Evolutionary conservation across 345 rosid genomes (phyloP).

Genomic region (Sonneratia caseolaris): DNA sequence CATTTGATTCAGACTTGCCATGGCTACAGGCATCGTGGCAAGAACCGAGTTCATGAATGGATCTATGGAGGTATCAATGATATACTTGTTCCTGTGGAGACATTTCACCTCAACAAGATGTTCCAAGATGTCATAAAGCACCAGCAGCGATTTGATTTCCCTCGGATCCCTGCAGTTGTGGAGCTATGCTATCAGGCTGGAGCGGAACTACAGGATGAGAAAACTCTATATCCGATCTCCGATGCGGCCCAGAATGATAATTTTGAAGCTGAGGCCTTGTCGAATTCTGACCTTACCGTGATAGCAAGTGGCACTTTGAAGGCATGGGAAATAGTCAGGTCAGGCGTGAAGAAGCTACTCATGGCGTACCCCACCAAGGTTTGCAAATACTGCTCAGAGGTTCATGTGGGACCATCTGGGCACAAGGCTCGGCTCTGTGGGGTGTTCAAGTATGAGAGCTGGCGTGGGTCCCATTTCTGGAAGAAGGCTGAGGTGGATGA

Average conservation of each 20-base stretch:
- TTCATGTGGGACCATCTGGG: conserved; percentile 79
- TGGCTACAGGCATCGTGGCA: conserved; percentile 51
- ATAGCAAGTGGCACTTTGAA: conserved; percentile 47
- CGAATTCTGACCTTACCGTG: conserved; percentile 26
- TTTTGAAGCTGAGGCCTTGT: conserved; percentile 29
- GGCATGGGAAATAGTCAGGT: conserved; percentile 67
- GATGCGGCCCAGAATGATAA: conserved; percentile 11
- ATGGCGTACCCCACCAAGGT: conserved; percentile 64
- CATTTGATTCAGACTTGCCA: conserved; percentile 72
- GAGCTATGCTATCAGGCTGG: conserved; percentile 92
- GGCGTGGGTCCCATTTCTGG: conserved; percentile 75
- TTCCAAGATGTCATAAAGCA: conserved; percentile 62
- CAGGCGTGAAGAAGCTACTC: conserved; percentile 47
- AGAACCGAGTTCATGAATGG: conserved; percentile 76
- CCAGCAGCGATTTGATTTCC: conserved; percentile 60
- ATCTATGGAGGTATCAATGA: conserved; percentile 53
- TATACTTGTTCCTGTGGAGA: conserved; percentile 57
- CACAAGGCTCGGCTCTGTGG: conserved; percentile 78
- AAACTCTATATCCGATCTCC: conserved; percentile 13
- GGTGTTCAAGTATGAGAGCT: conserved; percentile 69
- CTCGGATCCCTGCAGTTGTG: conserved; percentile 68
- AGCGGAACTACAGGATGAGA: conserved; percentile 26
- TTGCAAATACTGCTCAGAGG: conserved; percentile 66
- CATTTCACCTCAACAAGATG: conserved; percentile 47
- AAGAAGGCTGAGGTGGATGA: conserved; percentile 65